Conservation (phyloP, 768 basidiomycete genomes). For the Tulasnella calospora region DNA sequence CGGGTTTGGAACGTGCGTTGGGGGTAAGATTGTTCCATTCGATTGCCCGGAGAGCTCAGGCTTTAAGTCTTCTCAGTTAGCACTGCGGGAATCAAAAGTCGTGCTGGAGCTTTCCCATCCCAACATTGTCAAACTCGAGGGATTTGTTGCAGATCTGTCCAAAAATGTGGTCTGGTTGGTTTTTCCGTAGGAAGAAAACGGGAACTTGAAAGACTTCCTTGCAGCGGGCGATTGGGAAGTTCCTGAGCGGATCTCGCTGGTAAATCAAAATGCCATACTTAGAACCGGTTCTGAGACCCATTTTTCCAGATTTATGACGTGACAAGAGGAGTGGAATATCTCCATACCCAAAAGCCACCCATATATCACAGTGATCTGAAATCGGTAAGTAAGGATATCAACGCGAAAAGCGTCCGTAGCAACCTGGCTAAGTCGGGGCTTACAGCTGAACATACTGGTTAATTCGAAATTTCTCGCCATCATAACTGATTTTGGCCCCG, state of each 20-base stretch:
- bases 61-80: neutral
- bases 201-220: neutral
- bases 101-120: neutral
- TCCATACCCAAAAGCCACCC: no score
- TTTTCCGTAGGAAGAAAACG: neutral
- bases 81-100: neutral
- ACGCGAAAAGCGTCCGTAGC: no score
- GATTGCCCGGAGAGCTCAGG: neutral
- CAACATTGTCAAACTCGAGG: neutral
- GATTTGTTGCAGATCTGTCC: neutral
- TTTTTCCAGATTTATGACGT: neutral
- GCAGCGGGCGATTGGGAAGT: neutral
- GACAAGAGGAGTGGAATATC: neutral
- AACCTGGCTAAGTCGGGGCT: no score
- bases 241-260: neutral
- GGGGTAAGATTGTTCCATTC: neutral
- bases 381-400: no score
- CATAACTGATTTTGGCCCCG: no score
- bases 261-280: neutral
- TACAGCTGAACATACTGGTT: no score
- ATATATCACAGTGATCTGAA: no score
- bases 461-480: no score
- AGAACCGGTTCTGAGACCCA: no score
- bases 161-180: neutral
- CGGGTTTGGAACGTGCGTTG: neutral